phyloP scores from a whole-genome alignment of 805 yeast genomes.

The Kodamaea nitidulidarum region DNA sequence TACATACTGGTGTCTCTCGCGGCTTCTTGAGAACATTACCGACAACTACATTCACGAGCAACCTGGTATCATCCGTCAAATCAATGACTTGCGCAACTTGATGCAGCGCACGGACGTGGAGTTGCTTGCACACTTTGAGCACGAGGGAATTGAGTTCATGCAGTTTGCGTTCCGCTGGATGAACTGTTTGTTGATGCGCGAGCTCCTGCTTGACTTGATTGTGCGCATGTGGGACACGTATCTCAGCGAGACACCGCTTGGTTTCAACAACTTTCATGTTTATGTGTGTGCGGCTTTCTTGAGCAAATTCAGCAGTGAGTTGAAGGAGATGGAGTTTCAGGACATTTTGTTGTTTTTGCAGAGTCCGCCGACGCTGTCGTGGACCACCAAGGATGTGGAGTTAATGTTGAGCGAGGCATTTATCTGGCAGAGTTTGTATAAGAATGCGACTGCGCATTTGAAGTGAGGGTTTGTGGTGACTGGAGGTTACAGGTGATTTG shows the following conservation, averaged over 20 bases:
- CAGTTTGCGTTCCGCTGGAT: slow-evolving; percentile 98
- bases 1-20: slow-evolving; percentile 93
- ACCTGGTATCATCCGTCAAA: slow-evolving; percentile 94
- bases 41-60: slow-evolving; percentile 97
- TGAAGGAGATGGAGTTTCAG: slow-evolving; percentile 87
- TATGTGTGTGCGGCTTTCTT: slow-evolving; percentile 97
- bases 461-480: slow-evolving; percentile 22
- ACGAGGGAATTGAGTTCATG: slow-evolving; percentile 86
- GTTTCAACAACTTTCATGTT: slow-evolving; percentile 89
- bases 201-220: slow-evolving; percentile 69
- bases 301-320: slow-evolving; percentile 76
- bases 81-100: slow-evolving; percentile 69
- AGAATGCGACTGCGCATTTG: slow-evolving; percentile 85
- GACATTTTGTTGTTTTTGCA: slow-evolving; percentile 90
- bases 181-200: slow-evolving; percentile 97
- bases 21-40: slow-evolving; percentile 88
- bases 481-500: too few species aligned
- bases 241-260: slow-evolving; percentile 65
- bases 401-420: slow-evolving; percentile 91
- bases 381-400: slow-evolving; percentile 90
- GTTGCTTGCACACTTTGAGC: slow-evolving; percentile 67
- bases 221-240: slow-evolving; percentile 98
- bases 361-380: slow-evolving; percentile 77
- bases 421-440: slow-evolving; percentile 92
- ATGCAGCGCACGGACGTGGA: slow-evolving; percentile 76